Percentiles rank a stretch among this genome's conserved stretches.
Conservation (phyloP, 2,329 filamentous ascomycete species). For the Ophiostoma sp. region DNA sequence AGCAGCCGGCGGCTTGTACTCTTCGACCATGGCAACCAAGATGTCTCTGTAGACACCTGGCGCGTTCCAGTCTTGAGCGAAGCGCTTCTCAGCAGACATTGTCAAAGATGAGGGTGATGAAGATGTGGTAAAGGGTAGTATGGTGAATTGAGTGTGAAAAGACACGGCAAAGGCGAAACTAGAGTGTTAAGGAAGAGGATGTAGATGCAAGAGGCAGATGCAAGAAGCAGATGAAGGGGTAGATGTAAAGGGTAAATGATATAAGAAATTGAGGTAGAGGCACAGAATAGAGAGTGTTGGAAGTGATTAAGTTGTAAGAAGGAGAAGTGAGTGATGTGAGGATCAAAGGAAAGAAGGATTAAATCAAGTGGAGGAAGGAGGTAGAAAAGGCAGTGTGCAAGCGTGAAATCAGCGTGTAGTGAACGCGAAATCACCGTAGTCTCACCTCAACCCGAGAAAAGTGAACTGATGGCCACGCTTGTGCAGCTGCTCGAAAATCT, state of each 20-base stretch:
- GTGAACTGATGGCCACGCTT: constrained; percentile 35
- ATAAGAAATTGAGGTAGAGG: neutral
- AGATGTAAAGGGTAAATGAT: no score
- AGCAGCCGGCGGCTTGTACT: constrained; percentile 37
- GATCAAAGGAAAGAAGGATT: neutral
- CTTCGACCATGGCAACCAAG: constrained; percentile 44
- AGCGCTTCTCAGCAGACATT: constrained; percentile 1
- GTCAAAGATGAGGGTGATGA: neutral
- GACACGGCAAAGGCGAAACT: neutral
- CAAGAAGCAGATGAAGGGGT: neutral
- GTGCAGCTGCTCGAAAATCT: constrained; percentile 33
- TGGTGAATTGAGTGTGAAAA: neutral
- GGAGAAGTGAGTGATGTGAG: neutral
- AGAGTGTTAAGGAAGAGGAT: neutral
- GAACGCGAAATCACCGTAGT: neutral
- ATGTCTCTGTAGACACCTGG: constrained; percentile 46
- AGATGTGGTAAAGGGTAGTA: neutral
- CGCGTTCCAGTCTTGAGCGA: constrained; percentile 42
- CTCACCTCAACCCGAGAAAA: constrained; percentile 27
- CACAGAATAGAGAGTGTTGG: no score
- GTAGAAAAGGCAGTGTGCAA: neutral
- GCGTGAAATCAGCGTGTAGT: no score
- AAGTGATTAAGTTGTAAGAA: neutral
- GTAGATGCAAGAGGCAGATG: neutral
- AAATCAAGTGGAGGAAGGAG: no score